Evolutionary conservation across 345 rosid species (phyloP), one percentile per base, ranked within the genome.

Genomic region (Anacardium occidentale): DNA sequence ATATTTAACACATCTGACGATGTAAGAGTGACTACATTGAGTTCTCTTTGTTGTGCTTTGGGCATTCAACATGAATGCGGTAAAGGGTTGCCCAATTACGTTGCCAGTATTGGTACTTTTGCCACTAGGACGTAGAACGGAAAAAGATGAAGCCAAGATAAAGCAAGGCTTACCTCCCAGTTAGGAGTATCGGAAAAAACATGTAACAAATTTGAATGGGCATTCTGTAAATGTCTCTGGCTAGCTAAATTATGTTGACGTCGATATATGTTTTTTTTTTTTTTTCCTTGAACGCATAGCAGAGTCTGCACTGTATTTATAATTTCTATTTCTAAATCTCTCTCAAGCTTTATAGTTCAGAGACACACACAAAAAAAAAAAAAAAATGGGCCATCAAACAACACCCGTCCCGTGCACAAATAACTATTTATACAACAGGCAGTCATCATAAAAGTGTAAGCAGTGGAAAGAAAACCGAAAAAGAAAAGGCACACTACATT

Each of bases 151-250:
- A n/a, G 20, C 20, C 1, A 22, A 20, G 58, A 10, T 12, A 7
- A 50, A 13, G 47, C 6, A 47, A 12, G n/a, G n/a, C 26, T 4
- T 21, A 25, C 29, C 20, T 32, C 32, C 50, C 25, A 50, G 12
- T 57, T 52, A 47, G 47, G 55, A 73, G 68, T 69, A 29, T 42
- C 26, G 29, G 54, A 48, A 54, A n/a, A 44, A 50, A 13, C 59
- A 14, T 21, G 34, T 32, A 51, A 2, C 34, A 32, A 10, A 34
- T 29, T 57, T 42, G 5, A 2, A 20, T 42, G 25, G 29, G 14
- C 66, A n/a, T 48, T 62, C 48, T 50, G 67, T 71, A 71, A 71
- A 62, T 61, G 67, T 50, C 50, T 61, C 25, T 56, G 24, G 64
- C 52, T 50, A 15, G 67, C 15, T 61, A 50, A 61, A 51, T 61